phyloP scores from a whole-genome alignment of 805 yeast genomes.

The Wickerhamiella sergipiensis region DNA sequence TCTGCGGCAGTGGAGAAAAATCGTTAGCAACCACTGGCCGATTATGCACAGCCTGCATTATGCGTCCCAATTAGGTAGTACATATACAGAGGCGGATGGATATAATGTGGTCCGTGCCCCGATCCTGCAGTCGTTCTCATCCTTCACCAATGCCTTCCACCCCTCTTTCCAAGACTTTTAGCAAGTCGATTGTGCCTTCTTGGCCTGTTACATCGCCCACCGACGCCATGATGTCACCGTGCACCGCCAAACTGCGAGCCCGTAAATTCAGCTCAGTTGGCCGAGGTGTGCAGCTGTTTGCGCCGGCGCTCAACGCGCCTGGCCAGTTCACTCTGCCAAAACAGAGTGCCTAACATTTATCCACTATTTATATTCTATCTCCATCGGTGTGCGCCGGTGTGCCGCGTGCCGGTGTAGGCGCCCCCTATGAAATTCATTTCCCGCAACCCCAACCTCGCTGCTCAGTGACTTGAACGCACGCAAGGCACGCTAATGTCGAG shows the following conservation, averaged over 20 bases:
- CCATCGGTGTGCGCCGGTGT: too few relatives aligned
- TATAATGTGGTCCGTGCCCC: not conserved
- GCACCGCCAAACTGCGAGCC: slow-evolving; percentile 34
- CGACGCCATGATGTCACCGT: slow-evolving; percentile 43
- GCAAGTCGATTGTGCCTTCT: not conserved
- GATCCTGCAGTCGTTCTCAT: not conserved
- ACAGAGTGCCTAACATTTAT: not conserved
- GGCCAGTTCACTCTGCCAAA: not conserved
- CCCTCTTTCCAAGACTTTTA: not conserved
- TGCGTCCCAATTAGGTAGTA: not conserved
- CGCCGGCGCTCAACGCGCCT: not conserved
- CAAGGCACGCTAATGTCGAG: too few relatives aligned
- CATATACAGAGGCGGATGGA: not conserved
- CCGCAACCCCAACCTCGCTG: too few relatives aligned
- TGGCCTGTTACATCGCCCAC: slow-evolving; percentile 37
- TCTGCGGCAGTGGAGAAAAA: too few relatives aligned
- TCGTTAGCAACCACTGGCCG: too few relatives aligned
- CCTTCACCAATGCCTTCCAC: not conserved
- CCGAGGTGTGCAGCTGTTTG: not conserved
- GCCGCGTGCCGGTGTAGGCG: too few relatives aligned
- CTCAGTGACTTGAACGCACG: too few relatives aligned
- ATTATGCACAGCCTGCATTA: not conserved
- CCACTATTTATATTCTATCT: not conserved
- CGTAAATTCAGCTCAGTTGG: not conserved
- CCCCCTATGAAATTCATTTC: too few relatives aligned